Conservation (phyloP, 1,284 basidiomycete genomes). For the Sparassis latifolia region DNA sequence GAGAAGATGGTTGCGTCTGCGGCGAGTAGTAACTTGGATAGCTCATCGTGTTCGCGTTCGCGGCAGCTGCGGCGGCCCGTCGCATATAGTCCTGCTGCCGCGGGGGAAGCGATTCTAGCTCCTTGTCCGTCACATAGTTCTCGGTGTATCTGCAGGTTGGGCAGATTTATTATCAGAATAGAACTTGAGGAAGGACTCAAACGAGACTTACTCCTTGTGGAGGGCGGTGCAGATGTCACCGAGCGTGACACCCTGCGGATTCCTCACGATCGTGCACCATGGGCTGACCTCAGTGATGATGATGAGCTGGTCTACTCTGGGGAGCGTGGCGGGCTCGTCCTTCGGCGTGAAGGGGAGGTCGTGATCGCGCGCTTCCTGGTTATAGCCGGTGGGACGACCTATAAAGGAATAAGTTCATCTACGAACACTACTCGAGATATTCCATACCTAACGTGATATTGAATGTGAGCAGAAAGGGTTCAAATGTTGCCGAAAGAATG, state of each 20-base stretch:
- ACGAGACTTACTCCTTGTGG: constrained; percentile 59
- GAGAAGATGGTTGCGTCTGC: constrained; percentile 35
- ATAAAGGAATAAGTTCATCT: background rate
- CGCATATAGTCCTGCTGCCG: constrained; percentile 66
- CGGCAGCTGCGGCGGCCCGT: constrained; percentile 41
- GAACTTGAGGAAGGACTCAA: no score
- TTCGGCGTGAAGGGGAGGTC: constrained; percentile 59
- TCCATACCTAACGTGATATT: constrained; percentile 55
- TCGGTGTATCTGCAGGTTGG: constrained; percentile 53
- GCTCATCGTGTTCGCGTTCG: constrained; percentile 24
- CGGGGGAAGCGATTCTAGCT: constrained; percentile 52
- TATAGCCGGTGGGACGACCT: constrained; percentile 59
- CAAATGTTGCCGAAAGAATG: constrained; percentile 47
- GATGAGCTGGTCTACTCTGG: constrained; percentile 66
- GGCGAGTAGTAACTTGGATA: constrained; percentile 45
- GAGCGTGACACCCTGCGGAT: constrained; percentile 66
- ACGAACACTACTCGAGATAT: background rate
- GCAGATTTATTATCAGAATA: no score
- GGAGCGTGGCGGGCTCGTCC: constrained; percentile 74
- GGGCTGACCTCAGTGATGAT: constrained; percentile 68
- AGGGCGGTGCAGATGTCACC: constrained; percentile 60
- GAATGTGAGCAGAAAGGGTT: constrained; percentile 61
- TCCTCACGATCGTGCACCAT: constrained; percentile 75
- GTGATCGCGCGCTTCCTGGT: constrained; percentile 47
- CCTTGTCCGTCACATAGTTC: constrained; percentile 56